Evolutionary conservation across 257 asterid species (phyloP).

Genomic region (Solanum piurae): DNA sequence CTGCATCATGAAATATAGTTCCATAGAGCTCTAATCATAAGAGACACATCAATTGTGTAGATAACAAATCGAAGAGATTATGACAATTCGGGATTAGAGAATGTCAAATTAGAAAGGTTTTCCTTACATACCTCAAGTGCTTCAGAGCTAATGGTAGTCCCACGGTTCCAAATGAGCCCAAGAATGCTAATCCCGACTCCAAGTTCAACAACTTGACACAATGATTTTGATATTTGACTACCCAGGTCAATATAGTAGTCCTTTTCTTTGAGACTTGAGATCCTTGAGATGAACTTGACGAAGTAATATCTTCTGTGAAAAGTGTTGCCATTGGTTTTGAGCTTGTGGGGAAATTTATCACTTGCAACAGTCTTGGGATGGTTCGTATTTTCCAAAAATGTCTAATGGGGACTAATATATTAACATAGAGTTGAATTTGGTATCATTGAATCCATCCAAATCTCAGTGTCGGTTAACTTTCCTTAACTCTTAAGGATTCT

Average conservation of each 20-base stretch:
- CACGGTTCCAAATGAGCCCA: background rate
- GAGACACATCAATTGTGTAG: background rate
- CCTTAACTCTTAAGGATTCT: background rate
- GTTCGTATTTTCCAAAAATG: background rate
- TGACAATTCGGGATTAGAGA: background rate
- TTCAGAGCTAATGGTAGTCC: background rate
- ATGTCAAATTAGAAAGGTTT: background rate
- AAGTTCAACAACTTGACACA: background rate
- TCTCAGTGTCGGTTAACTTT: background rate
- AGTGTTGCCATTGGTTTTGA: background rate
- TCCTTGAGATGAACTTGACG: background rate
- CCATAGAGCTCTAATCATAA: background rate
- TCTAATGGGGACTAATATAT: background rate
- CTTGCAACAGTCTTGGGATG: background rate
- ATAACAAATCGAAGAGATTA: background rate
- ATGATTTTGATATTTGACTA: background rate
- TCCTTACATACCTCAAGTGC: background rate
- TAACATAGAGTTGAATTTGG: background rate
- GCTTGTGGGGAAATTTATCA: background rate
- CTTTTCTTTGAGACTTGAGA: background rate
- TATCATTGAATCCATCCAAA: background rate
- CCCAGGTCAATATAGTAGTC: background rate
- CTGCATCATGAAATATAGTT: background rate
- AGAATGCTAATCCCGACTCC: background rate
- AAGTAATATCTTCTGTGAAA: background rate